phyloP scores from a whole-genome alignment of 805 yeast species.

The Myxozyma monticola region DNA sequence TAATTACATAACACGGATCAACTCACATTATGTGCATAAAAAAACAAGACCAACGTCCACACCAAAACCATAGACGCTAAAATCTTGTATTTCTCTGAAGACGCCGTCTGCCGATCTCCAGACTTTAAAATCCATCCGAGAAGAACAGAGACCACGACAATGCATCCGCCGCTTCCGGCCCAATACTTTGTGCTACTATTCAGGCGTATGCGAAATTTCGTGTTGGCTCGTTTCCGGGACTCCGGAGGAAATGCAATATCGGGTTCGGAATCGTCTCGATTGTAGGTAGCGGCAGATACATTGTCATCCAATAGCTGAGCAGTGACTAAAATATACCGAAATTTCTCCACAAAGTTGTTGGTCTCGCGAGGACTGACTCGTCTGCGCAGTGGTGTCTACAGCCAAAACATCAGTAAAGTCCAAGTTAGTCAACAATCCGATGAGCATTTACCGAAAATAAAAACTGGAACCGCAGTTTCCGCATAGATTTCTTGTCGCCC shows the following conservation, averaged over 20 bases:
- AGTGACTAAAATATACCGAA: conserved; percentile 51
- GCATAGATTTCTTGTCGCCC: conserved; percentile 15
- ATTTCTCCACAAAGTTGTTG: conserved; percentile 49
- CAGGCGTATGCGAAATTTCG: neutral
- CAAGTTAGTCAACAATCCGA: neutral
- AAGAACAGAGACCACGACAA: conserved; percentile 39
- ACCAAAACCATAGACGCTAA: conserved; percentile 17
- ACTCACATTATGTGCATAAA: conserved; percentile 27
- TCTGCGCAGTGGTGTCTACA: conserved; percentile 21
- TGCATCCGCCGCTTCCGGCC: conserved; percentile 42
- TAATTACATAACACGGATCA: too few species aligned
- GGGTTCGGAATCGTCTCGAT: neutral
- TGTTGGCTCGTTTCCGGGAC: too few species aligned
- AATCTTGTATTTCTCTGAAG: conserved; percentile 11
- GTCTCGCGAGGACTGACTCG: conserved; percentile 34
- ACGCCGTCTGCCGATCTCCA: conserved; percentile 4
- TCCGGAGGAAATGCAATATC: too few species aligned
- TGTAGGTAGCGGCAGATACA: conserved; percentile 12
- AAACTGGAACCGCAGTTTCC: conserved; percentile 20
- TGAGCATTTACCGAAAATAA: conserved; percentile 22
- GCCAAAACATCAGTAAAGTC: neutral
- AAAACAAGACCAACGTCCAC: conserved; percentile 17
- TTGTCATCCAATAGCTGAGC: conserved; percentile 50
- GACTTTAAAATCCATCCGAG: conserved; percentile 34
- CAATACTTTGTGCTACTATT: conserved; percentile 23